Percentiles rank a stretch among this genome's conserved stretches.
phyloP scores from a whole-genome alignment of 2,329 filamentous ascomycete genomes.

The Zasmidium angulare region DNA sequence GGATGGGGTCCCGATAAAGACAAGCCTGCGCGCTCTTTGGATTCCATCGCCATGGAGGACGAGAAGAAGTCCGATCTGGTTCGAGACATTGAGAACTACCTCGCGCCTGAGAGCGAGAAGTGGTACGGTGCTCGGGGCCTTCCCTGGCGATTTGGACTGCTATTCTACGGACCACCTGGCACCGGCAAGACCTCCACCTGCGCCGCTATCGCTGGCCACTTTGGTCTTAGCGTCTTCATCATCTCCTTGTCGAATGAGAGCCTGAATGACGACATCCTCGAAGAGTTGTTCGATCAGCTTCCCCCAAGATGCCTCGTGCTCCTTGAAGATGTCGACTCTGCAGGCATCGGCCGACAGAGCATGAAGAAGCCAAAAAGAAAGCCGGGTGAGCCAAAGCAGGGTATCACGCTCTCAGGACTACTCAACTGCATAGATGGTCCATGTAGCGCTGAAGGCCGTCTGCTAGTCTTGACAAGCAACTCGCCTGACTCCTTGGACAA shows the following conservation, averaged over 20 bases:
- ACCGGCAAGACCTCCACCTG: constrained; percentile 97
- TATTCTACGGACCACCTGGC: constrained; percentile 92
- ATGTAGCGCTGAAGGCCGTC: constrained; percentile 70
- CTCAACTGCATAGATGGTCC: constrained; percentile 81
- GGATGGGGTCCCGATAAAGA: constrained; percentile 40
- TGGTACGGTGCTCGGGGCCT: constrained; percentile 83
- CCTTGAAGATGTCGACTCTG: constrained; percentile 94
- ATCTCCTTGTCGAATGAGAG: constrained; percentile 94
- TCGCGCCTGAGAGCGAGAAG: constrained; percentile 65
- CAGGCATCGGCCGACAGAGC: constrained; percentile 93
- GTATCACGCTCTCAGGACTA: constrained; percentile 65
- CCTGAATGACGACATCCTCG: constrained; percentile 94
- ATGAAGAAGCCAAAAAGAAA: constrained; percentile 15
- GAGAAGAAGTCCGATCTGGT: constrained; percentile 64
- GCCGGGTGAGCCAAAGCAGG: constrained; percentile 35
- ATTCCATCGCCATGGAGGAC: constrained; percentile 69
- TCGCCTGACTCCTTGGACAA: constrained; percentile 69
- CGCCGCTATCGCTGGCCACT: constrained; percentile 91
- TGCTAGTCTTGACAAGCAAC: constrained; percentile 80
- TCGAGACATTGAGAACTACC: constrained; percentile 71
- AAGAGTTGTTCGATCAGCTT: constrained; percentile 96
- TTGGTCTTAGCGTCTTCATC: constrained; percentile 92
- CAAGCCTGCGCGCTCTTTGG: constrained; percentile 67
- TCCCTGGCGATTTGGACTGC: constrained; percentile 80
- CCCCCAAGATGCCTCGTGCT: constrained; percentile 98